These are phyloP conservation scores for Pelargonium exstipulatum DNA, from an alignment of 441 rosid species.

Conservation along the genomic window DNA sequence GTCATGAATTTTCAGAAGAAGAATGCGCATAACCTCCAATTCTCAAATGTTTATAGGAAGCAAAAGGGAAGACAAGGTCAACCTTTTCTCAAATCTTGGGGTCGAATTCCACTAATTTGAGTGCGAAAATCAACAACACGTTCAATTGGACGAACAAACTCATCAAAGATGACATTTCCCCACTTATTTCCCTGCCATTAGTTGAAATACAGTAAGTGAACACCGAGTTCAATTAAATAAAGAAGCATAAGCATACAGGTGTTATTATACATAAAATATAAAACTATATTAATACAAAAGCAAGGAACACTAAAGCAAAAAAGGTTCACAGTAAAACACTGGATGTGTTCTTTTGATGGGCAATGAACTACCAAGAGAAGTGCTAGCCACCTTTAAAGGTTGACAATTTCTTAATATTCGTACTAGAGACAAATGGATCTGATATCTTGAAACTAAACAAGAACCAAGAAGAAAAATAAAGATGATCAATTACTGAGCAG, in stretches of 20 bases:
- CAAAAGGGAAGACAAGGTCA: slow-evolving; percentile 18
- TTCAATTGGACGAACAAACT: slow-evolving; percentile 87
- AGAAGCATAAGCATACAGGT: background rate
- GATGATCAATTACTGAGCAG: background rate
- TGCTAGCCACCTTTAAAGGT: too few species aligned
- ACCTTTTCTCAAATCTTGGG: slow-evolving; percentile 78
- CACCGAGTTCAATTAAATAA: slow-evolving; percentile 9
- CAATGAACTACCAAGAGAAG: too few species aligned
- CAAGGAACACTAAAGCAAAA: too few species aligned
- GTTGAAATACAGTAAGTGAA: slow-evolving; percentile 15
- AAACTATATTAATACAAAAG: too few species aligned
- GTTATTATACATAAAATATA: too few species aligned
- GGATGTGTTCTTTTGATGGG: too few species aligned
- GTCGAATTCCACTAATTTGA: slow-evolving; percentile 82
- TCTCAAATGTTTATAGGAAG: background rate
- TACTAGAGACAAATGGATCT: too few species aligned
- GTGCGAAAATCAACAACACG: slow-evolving; percentile 85
- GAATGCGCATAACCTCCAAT: background rate
- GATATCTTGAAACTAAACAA: too few species aligned
- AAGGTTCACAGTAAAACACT: too few species aligned
- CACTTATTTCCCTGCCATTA: slow-evolving; percentile 76
- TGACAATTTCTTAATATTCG: too few species aligned
- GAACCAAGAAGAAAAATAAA: background rate
- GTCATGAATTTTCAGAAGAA: background rate
- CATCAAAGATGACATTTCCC: slow-evolving; percentile 83